Evolutionary conservation across 1,284 basidiomycete species (phyloP).

Genomic region (Apiotrichum brassicae): DNA sequence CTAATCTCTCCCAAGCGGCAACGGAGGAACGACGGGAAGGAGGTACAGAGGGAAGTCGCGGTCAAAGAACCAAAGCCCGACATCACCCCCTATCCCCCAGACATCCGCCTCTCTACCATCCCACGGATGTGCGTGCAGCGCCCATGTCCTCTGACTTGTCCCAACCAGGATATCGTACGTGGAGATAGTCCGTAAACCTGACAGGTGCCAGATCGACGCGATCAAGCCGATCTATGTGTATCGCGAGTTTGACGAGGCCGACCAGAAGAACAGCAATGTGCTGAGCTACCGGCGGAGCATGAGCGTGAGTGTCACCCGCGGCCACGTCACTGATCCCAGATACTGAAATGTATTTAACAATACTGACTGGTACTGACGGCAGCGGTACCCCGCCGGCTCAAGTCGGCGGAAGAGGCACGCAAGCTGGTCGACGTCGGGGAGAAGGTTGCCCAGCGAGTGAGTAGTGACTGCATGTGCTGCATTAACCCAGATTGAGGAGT

Average conservation of each 20-base stretch:
- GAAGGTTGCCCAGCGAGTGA: constrained; percentile 40
- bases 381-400: constrained; percentile 41
- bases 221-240: constrained; percentile 45
- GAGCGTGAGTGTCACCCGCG: constrained; percentile 28
- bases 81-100: constrained; percentile 24
- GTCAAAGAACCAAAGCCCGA: constrained; percentile 21
- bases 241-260: constrained; percentile 41
- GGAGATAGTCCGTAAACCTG: too few species aligned
- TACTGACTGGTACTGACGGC: not conserved
- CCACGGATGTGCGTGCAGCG: constrained; percentile 33
- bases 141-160: constrained; percentile 36
- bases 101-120: constrained; percentile 33
- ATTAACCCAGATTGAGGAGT: constrained; percentile 43
- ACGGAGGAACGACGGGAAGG: too few species aligned
- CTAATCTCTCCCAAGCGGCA: not conserved
- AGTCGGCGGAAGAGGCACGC: constrained; percentile 39
- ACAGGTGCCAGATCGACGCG: too few species aligned
- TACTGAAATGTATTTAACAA: constrained; percentile 31
- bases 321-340: constrained; percentile 14
- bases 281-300: constrained; percentile 44
- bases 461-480: not conserved
- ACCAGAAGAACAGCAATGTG: constrained; percentile 45
- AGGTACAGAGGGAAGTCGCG: too few species aligned
- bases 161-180: constrained; percentile 47
- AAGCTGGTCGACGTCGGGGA: constrained; percentile 40